Evolutionary conservation across 495 filamentous ascomycete species (phyloP).

Genomic region (Penicillium coprophilum): DNA sequence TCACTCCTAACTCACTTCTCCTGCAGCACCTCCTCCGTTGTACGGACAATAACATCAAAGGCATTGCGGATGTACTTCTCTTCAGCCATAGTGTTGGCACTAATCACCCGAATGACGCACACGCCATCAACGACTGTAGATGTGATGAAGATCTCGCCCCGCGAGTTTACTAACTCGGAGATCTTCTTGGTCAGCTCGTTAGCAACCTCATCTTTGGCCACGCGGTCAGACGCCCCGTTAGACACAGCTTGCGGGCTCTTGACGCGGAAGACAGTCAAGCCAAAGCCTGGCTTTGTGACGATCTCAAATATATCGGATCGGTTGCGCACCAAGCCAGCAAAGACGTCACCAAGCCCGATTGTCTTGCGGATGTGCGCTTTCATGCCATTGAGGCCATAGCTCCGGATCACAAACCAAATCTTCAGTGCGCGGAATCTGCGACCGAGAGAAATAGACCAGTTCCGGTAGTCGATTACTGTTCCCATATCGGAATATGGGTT

Average conservation of each 20-base stretch:
- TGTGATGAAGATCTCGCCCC: constrained; percentile 82
- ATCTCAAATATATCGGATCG: constrained; percentile 77
- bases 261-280: constrained; percentile 71
- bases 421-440: constrained; percentile 90
- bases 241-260: constrained; percentile 27
- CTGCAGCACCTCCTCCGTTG: constrained; percentile 59
- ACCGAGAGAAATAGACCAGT: constrained; percentile 97
- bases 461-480: constrained; percentile 91
- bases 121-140: constrained; percentile 71
- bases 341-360: constrained; percentile 66
- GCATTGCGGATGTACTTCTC: constrained; percentile 69
- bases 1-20: constrained; percentile 6
- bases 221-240: constrained; percentile 29
- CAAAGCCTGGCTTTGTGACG: constrained; percentile 72
- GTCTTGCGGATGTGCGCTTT: constrained; percentile 68
- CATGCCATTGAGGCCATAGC: constrained; percentile 79
- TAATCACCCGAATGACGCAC: constrained; percentile 81
- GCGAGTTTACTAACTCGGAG: constrained; percentile 72
- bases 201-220: constrained; percentile 46
- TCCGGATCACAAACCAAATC: constrained; percentile 94
- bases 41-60: constrained; percentile 74
- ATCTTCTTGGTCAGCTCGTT: constrained; percentile 74
- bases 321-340: constrained; percentile 56
- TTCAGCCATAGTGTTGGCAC: constrained; percentile 65
- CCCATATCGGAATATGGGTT: constrained; percentile 79